Percentiles rank a stretch among this genome's conserved stretches.
Conservation (phyloP, 2,329 filamentous ascomycete genomes). For the Phoma sp. region DNA sequence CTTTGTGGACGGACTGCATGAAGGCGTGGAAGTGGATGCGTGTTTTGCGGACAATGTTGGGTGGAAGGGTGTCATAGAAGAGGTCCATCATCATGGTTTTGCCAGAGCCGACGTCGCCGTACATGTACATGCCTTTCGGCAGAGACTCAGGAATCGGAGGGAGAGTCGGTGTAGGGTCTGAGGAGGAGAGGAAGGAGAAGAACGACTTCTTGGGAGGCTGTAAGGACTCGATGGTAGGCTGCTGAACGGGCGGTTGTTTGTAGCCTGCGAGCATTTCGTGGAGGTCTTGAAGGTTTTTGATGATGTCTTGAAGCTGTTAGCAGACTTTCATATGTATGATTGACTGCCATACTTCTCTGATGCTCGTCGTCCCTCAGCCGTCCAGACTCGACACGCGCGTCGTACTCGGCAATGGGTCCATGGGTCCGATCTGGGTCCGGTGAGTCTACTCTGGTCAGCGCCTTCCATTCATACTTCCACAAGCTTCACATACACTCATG, state of each 20-base stretch:
- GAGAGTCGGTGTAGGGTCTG: constrained; percentile 47
- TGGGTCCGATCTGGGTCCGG: constrained; percentile 20
- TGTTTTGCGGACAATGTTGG: constrained; percentile 79
- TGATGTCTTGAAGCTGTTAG: constrained; percentile 67
- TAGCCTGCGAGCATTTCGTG: constrained; percentile 83
- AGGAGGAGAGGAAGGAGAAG: constrained; percentile 66
- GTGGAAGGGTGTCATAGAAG: constrained; percentile 90
- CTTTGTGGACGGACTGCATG: constrained; percentile 96
- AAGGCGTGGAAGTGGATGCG: constrained; percentile 99
- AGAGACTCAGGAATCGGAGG: constrained; percentile 71
- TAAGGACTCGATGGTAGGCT: constrained; percentile 76
- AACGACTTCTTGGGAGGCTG: constrained; percentile 61
- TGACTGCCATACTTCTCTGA: constrained; percentile 73
- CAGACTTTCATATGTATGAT: not conserved
- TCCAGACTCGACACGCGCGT: constrained; percentile 76
- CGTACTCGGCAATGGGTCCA: constrained; percentile 88
- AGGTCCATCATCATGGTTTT: constrained; percentile 99
- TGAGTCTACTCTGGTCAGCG: constrained; percentile 23
- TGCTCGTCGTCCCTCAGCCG: constrained; percentile 85
- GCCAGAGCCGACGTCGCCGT: constrained; percentile 93
- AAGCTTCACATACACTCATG: constrained; percentile 27
- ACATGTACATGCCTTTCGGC: constrained; percentile 91
- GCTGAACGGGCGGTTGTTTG: constrained; percentile 73
- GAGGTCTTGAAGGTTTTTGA: constrained; percentile 86
- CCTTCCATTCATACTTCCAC: not conserved